These are phyloP conservation scores for Ligustrum vulgare DNA, from an alignment of 257 asterid species.

Conservation along the genomic window DNA sequence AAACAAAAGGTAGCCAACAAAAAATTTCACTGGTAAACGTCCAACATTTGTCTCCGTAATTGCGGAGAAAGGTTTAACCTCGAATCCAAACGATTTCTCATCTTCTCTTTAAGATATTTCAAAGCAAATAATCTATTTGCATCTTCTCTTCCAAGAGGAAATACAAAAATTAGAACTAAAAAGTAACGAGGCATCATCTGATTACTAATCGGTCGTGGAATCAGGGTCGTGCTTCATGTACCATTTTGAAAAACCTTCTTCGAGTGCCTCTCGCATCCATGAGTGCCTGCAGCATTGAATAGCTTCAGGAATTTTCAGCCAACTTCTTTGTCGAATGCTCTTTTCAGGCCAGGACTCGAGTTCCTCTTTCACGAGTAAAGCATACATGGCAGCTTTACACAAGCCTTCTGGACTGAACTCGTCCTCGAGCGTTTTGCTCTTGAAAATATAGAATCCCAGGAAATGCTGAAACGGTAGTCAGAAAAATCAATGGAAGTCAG, in stretches of 20 bases:
- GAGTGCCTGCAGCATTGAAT: constrained; percentile 41
- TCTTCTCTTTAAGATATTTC: too few species aligned
- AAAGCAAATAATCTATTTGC: neutral
- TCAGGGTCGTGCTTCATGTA: neutral
- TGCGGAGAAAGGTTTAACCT: too few species aligned
- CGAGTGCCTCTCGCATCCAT: constrained; percentile 58
- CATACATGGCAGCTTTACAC: constrained; percentile 55
- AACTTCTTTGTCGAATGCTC: constrained; percentile 41
- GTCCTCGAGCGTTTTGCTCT: constrained; percentile 56
- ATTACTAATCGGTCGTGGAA: neutral
- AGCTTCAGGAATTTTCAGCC: constrained; percentile 52
- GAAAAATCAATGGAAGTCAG: neutral
- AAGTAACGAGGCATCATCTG: neutral
- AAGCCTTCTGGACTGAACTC: constrained; percentile 59
- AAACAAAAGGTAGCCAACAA: neutral
- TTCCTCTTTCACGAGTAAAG: constrained; percentile 50
- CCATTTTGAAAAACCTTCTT: constrained; percentile 48
- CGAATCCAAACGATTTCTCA: too few species aligned
- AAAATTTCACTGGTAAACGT: neutral
- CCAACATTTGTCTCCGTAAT: neutral
- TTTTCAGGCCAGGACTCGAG: constrained; percentile 55
- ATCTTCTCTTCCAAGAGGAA: neutral
- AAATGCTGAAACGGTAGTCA: constrained; percentile 38
- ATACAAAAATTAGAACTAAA: neutral
- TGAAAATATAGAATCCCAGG: constrained; percentile 44